phyloP scores from a whole-genome alignment of 371 early-diverging fungal genomes.

The Lichtheimia ornata region DNA sequence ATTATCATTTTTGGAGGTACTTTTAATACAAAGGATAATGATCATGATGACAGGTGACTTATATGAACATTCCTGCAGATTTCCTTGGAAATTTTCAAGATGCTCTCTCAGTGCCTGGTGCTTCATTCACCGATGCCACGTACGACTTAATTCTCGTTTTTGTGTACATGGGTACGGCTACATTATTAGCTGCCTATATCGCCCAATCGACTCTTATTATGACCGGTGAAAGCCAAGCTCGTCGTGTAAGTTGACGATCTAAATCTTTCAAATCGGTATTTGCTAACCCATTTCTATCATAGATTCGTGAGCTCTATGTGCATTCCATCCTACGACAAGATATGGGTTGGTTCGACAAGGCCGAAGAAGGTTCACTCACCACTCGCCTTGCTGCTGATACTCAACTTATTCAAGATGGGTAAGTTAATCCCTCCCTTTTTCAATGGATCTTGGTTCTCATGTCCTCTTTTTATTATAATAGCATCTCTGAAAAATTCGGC shows the following conservation, averaged over 20 bases:
- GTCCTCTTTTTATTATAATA: slow-evolving; percentile 16
- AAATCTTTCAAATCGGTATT: slow-evolving; percentile 43
- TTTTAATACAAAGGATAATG: slow-evolving; percentile 18
- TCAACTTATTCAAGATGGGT: slow-evolving; percentile 61
- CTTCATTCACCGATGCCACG: slow-evolving; percentile 9
- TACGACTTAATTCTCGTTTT: slow-evolving; percentile 34
- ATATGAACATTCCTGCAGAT: neutral
- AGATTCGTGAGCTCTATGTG: slow-evolving; percentile 62
- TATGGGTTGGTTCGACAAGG: slow-evolving; percentile 84
- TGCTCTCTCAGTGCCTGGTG: slow-evolving; percentile 13
- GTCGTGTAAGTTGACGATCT: slow-evolving; percentile 52
- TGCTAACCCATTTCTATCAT: neutral
- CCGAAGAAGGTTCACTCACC: slow-evolving; percentile 60
- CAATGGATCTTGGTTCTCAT: no score
- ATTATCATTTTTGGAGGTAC: slow-evolving; percentile 34
- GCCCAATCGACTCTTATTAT: slow-evolving; percentile 42
- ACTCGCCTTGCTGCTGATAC: slow-evolving; percentile 68
- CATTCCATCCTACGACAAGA: slow-evolving; percentile 77
- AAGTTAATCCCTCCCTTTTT: no score
- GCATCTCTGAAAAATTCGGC: slow-evolving; percentile 79
- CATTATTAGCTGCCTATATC: slow-evolving; percentile 38
- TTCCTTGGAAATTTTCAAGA: slow-evolving; percentile 1
- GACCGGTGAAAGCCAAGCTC: slow-evolving; percentile 36
- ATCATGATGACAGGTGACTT: no score
- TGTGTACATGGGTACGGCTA: slow-evolving; percentile 52